phyloP scores from a whole-genome alignment of 164 flowering plant species.

The Stephania yunnanensis region DNA sequence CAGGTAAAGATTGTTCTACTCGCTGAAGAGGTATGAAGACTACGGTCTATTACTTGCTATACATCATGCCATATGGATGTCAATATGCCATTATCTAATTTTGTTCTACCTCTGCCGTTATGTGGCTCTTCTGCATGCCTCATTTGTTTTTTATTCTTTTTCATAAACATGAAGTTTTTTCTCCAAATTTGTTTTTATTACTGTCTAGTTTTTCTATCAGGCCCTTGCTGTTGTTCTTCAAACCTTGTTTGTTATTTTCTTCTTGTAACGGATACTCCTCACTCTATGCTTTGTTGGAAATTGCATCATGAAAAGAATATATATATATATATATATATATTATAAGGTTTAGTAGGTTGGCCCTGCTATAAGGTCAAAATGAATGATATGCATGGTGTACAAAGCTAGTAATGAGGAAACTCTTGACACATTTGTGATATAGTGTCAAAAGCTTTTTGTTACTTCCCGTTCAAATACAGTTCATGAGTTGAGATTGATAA shows the following conservation, averaged over 20 bases:
- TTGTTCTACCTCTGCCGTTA: background rate
- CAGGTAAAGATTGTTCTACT: constrained; percentile 29
- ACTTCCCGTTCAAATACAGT: background rate
- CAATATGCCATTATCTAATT: background rate
- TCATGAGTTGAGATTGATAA: background rate
- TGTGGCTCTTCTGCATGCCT: background rate
- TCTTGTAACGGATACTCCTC: background rate
- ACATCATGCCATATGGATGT: background rate
- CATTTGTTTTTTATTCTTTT: background rate
- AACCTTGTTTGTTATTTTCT: background rate
- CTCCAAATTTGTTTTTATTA: background rate
- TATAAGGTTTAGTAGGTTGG: background rate
- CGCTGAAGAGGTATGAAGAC: constrained; percentile 29
- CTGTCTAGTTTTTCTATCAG: background rate
- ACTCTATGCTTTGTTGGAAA: background rate
- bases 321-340: background rate
- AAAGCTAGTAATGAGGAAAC: background rate
- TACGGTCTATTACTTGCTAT: constrained; percentile 9
- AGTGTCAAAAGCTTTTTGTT: background rate
- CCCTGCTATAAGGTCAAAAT: background rate
- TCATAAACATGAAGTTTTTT: background rate
- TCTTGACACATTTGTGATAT: background rate
- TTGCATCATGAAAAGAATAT: background rate
- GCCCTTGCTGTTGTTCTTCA: background rate
- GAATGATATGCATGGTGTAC: background rate